These are phyloP conservation scores for Lithocarpus polystachyus DNA, from an alignment of 306 rosid genomes.

Conservation along the genomic window DNA sequence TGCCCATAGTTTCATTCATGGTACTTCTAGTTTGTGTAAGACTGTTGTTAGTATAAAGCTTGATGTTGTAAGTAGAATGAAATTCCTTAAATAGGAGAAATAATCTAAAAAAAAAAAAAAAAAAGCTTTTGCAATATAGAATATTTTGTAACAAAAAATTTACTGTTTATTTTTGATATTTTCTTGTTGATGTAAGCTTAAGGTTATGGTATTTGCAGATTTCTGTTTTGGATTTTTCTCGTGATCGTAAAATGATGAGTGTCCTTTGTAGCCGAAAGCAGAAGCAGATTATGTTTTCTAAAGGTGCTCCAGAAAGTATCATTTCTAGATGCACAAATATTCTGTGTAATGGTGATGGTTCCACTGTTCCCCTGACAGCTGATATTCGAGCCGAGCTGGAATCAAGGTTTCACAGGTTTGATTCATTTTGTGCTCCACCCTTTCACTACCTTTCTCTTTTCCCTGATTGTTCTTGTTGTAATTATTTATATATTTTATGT, in stretches of 20 bases:
- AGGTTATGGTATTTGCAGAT: conserved; percentile 56
- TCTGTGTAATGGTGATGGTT: conserved; percentile 76
- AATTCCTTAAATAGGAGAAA: background rate
- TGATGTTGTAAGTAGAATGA: background rate
- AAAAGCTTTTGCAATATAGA: background rate
- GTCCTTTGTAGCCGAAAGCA: conserved; percentile 86
- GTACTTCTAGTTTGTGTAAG: background rate
- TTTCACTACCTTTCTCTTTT: background rate
- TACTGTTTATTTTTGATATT: background rate
- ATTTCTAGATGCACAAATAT: conserved; percentile 75
- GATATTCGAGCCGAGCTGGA: conserved; percentile 70
- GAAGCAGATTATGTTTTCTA: conserved; percentile 69
- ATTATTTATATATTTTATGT: background rate
- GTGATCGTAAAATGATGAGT: conserved; percentile 98
- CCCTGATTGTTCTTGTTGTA: background rate
- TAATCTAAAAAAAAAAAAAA: background rate
- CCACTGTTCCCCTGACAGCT: conserved; percentile 66
- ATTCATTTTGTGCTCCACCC: conserved; percentile 5
- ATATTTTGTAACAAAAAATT: background rate
- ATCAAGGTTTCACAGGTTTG: conserved; percentile 73
- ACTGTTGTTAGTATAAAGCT: background rate
- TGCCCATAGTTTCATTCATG: too few species aligned
- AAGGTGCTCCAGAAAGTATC: conserved; percentile 98
- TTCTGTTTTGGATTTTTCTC: conserved; percentile 76
- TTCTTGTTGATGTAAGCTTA: conserved; percentile 24